A percentile compares a stretch with the other conserved stretches of the same genome.
Conservation (phyloP, 2,329 filamentous ascomycete species). For the Pseudogymnoascus sp. region DNA sequence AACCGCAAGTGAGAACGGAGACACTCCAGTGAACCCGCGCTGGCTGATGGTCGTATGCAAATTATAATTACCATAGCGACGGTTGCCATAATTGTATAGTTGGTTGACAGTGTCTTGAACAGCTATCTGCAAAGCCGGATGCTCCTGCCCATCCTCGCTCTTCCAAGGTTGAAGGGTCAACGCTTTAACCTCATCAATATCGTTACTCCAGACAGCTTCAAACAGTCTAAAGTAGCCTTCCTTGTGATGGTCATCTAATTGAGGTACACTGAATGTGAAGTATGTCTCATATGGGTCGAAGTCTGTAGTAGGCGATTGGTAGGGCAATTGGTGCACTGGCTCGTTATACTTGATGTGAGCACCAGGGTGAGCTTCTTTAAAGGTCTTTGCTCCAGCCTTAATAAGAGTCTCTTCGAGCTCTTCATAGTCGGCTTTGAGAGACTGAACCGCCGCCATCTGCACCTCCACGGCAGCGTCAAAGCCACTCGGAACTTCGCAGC, state of each 20-base stretch:
- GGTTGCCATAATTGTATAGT: conserved; percentile 29
- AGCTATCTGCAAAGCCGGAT: conserved; percentile 57
- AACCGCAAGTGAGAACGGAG: conserved; percentile 62
- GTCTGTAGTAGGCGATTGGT: conserved; percentile 10
- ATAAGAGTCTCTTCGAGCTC: conserved; percentile 48
- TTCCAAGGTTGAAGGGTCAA: conserved; percentile 55
- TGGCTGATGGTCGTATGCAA: background rate
- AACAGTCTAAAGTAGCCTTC: conserved; percentile 60
- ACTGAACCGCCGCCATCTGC: conserved; percentile 49
- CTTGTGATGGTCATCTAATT: conserved; percentile 46
- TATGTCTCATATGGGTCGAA: conserved; percentile 18
- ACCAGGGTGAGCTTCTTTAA: conserved; percentile 53
- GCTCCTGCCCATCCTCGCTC: conserved; percentile 38
- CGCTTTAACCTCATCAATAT: conserved; percentile 56
- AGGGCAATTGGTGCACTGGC: conserved; percentile 15
- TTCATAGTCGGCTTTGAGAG: conserved; percentile 45
- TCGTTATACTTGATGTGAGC: conserved; percentile 28
- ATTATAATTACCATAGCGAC: too few relatives aligned
- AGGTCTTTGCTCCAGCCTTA: conserved; percentile 56
- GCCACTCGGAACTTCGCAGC: conserved; percentile 26
- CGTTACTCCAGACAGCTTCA: conserved; percentile 66
- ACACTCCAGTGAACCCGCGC: conserved; percentile 18
- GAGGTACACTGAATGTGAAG: conserved; percentile 20
- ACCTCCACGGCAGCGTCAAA: conserved; percentile 32
- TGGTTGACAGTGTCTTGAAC: conserved; percentile 40